Percentiles rank a stretch among this genome's conserved stretches.
phyloP scores from a whole-genome alignment of 306 rosid species.

The Gillenia trifoliata region DNA sequence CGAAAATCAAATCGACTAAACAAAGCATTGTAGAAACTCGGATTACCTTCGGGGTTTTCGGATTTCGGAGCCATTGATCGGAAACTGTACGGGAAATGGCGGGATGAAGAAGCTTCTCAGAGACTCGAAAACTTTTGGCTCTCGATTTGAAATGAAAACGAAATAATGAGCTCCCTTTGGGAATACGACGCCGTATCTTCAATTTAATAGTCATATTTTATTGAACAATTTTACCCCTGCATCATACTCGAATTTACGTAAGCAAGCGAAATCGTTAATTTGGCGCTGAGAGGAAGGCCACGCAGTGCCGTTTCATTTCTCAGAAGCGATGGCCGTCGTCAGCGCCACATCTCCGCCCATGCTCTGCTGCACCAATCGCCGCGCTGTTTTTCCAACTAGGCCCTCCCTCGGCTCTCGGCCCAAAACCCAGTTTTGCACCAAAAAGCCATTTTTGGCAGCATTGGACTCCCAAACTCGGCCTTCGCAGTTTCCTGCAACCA shows the following conservation, averaged over 20 bases:
- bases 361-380: slow-evolving; percentile 12
- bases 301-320: slow-evolving; percentile 13
- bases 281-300: slow-evolving; percentile 22
- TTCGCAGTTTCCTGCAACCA: slow-evolving; percentile 8
- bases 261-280: neutral
- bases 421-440: slow-evolving; percentile 22
- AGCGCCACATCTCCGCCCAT: slow-evolving; percentile 33
- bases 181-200: neutral
- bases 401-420: slow-evolving; percentile 20
- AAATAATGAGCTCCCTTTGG: neutral
- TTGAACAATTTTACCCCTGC: slow-evolving; percentile 1
- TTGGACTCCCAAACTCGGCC: neutral
- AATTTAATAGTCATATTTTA: neutral
- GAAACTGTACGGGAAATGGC: slow-evolving; percentile 37
- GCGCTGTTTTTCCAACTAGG: slow-evolving; percentile 14
- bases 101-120: slow-evolving; percentile 46
- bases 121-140: neutral
- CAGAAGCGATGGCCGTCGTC: slow-evolving; percentile 20
- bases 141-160: slow-evolving; percentile 4
- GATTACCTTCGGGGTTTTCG: slow-evolving; percentile 65
- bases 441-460: neutral
- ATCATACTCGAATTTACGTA: neutral
- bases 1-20: neutral
- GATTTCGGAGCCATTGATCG: slow-evolving; percentile 79
- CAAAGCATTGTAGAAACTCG: neutral